Conservation (phyloP, 1,139 yeast species). For the Suhomyces yuchorum region DNA sequence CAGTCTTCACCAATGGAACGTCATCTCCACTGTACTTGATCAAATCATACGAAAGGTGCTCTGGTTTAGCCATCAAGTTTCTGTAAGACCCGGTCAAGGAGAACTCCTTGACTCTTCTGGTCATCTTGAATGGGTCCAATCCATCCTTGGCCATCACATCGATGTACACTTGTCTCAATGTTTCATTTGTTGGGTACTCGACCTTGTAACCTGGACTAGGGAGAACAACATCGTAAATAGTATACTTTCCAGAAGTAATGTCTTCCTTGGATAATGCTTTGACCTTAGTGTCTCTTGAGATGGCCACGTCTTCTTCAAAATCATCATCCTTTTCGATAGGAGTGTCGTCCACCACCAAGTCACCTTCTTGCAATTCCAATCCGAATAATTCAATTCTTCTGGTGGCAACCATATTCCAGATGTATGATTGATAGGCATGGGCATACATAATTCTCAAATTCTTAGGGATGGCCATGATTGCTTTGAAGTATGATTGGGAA, state of each 20-base stretch:
- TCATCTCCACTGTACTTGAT: conserved; percentile 62
- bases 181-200: conserved; percentile 71
- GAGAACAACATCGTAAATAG: conserved; percentile 81
- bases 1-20: conserved; percentile 79
- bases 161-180: conserved; percentile 62
- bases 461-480: conserved; percentile 90
- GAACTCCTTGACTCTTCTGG: conserved; percentile 81
- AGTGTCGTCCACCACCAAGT: conserved; percentile 59
- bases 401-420: conserved; percentile 90
- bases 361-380: conserved; percentile 72
- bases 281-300: conserved; percentile 59
- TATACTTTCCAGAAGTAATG: conserved; percentile 55
- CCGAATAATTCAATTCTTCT: conserved; percentile 76
- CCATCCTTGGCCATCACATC: conserved; percentile 79
- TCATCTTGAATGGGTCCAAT: conserved; percentile 83
- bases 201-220: conserved; percentile 96
- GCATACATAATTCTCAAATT: conserved; percentile 92
- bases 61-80: conserved; percentile 68
- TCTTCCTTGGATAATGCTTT: conserved; percentile 75
- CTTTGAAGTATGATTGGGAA: conserved; percentile 63
- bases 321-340: conserved; percentile 40
- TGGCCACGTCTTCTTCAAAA: conserved; percentile 64
- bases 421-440: conserved; percentile 94
- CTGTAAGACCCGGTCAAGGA: conserved; percentile 92
- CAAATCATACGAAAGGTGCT: conserved; percentile 61